A percentile compares a stretch with the other conserved stretches of the same genome.
Evolutionary conservation across 768 basidiomycete genomes (phyloP).

Genomic region (Lactifluus volemus): DNA sequence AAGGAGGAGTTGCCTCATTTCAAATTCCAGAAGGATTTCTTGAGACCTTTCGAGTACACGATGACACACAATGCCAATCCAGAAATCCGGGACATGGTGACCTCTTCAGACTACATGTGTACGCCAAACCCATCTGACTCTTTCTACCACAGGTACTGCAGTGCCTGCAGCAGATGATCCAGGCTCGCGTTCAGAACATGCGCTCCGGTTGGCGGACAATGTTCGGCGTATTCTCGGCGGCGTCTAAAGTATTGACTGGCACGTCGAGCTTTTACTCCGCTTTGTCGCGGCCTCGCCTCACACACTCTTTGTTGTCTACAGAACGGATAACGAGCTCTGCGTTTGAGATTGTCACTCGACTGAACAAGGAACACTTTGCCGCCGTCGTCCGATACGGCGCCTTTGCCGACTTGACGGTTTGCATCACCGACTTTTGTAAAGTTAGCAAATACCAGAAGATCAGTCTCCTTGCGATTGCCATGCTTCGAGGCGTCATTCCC

Average conservation of each 20-base stretch:
- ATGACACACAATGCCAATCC: slow-evolving; percentile 96
- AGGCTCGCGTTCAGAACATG: slow-evolving; percentile 88
- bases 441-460: slow-evolving; percentile 99
- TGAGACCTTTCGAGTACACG: slow-evolving; percentile 96
- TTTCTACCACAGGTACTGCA: slow-evolving; percentile 64
- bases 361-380: slow-evolving; percentile 86
- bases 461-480: slow-evolving; percentile 89
- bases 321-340: slow-evolving; percentile 90
- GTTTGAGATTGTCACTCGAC: slow-evolving; percentile 88
- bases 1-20: slow-evolving; percentile 98
- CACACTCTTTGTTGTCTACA: slow-evolving; percentile 22
- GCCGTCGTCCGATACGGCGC: slow-evolving; percentile 90
- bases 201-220: slow-evolving; percentile 99
- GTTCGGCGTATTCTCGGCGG: slow-evolving; percentile 97
- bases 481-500: slow-evolving; percentile 89
- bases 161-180: slow-evolving; percentile 98
- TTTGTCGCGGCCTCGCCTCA: background rate
- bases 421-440: slow-evolving; percentile 99
- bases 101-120: background rate
- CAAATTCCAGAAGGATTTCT: slow-evolving; percentile 98
- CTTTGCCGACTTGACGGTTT: slow-evolving; percentile 92
- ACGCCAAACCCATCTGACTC: background rate
- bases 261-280: slow-evolving; percentile 16
- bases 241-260: slow-evolving; percentile 89
- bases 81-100: slow-evolving; percentile 92